Conservation (phyloP, 2,329 filamentous ascomycete species). For the Aspergillus sp. region DNA sequence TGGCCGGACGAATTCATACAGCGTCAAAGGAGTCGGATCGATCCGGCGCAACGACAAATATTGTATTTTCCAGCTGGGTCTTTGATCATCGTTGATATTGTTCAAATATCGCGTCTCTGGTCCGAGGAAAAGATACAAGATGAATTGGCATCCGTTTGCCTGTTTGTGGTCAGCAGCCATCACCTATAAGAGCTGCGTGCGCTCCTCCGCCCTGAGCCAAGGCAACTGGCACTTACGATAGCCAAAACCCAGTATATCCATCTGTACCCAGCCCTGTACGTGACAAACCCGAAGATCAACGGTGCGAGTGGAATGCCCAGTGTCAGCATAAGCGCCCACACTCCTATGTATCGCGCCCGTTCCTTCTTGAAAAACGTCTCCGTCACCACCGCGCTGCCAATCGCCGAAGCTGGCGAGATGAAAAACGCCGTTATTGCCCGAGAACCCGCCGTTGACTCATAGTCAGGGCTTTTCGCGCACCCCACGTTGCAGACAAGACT, state of each 20-base stretch:
- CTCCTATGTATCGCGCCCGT: conserved; percentile 46
- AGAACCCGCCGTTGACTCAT: conserved; percentile 42
- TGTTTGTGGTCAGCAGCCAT: too few species aligned
- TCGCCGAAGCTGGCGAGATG: conserved; percentile 45
- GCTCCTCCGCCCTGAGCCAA: too few species aligned
- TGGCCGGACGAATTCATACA: conserved; percentile 45
- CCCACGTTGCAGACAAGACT: conserved; percentile 46
- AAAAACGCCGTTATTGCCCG: conserved; percentile 48
- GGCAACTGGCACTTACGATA: conserved; percentile 41
- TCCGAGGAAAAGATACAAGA: conserved; percentile 47
- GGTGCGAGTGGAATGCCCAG: conserved; percentile 38
- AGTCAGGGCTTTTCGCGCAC: conserved; percentile 43
- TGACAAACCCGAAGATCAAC: conserved; percentile 37
- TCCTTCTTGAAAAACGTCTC: conserved; percentile 51
- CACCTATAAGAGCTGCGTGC: too few species aligned
- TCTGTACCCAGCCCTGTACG: conserved; percentile 44
- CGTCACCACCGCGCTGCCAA: conserved; percentile 49
- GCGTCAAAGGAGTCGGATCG: conserved; percentile 42
- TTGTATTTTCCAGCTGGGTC: conserved; percentile 33
- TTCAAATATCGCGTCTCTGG: conserved; percentile 47
- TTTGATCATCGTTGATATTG: conserved; percentile 16
- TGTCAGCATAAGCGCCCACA: conserved; percentile 48
- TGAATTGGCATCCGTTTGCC: conserved; percentile 48
- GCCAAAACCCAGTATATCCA: conserved; percentile 54
- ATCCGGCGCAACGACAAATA: conserved; percentile 43